Evolutionary conservation across 768 basidiomycete species (phyloP).

Genomic region (Mrakia hoshinonis): DNA sequence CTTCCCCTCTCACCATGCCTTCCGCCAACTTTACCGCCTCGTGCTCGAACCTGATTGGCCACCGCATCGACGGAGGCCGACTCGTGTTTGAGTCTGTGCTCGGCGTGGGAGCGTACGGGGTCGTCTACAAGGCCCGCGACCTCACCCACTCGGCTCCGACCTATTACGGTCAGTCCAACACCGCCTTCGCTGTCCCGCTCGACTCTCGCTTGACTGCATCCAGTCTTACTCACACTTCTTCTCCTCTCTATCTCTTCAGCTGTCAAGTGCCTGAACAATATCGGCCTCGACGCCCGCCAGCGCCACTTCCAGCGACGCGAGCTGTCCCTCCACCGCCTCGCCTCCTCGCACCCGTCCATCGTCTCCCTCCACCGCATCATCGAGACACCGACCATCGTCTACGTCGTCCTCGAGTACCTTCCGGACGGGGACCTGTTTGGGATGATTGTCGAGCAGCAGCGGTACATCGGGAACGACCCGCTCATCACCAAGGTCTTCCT

Average conservation of each 20-base stretch:
- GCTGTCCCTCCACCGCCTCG: constrained; percentile 48
- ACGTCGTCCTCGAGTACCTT: constrained; percentile 47
- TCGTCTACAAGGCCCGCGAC: constrained; percentile 83
- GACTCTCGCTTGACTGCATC: neutral
- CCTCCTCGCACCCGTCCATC: constrained; percentile 49
- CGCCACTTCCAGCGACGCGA: constrained; percentile 66
- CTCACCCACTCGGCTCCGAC: constrained; percentile 30
- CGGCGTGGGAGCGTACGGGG: constrained; percentile 88
- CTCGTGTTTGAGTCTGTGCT: constrained; percentile 79
- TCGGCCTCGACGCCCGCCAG: constrained; percentile 50
- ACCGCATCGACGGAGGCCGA: constrained; percentile 68
- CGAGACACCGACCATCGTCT: constrained; percentile 55
- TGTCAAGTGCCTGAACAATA: constrained; percentile 74
- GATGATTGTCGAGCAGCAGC: no score
- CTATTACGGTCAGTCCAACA: constrained; percentile 3
- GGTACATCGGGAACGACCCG: no score
- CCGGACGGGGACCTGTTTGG: no score
- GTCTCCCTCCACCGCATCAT: constrained; percentile 60
- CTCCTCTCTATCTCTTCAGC: constrained; percentile 42
- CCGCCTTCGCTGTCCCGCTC: neutral
- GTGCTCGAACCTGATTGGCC: constrained; percentile 48
- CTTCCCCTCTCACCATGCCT: constrained; percentile 4
- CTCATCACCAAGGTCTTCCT: no score
- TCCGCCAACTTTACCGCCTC: constrained; percentile 15
- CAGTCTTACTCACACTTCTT: neutral